Percentiles rank a stretch among this genome's conserved stretches.
Conservation (phyloP, 1,284 basidiomycete genomes). For the Trametes polyzona region DNA sequence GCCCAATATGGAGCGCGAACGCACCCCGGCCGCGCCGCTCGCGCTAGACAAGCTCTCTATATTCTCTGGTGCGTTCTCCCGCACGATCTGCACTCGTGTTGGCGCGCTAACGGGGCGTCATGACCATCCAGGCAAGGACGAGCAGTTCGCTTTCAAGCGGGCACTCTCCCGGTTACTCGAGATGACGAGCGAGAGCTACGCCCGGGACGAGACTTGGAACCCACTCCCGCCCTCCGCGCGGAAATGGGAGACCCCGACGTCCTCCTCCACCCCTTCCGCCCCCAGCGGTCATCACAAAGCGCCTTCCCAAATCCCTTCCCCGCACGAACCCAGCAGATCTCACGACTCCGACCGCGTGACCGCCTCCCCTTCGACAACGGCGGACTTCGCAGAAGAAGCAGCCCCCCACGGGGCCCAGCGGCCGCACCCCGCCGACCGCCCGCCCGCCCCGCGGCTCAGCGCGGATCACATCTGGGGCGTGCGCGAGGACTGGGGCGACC, state of each 20-base stretch:
- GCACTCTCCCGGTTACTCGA: conserved; percentile 69
- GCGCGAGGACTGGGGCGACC: conserved; percentile 50
- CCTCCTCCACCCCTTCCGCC: not conserved
- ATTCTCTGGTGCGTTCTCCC: conserved; percentile 53
- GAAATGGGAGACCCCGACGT: conserved; percentile 42
- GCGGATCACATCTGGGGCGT: conserved; percentile 49
- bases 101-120: not conserved
- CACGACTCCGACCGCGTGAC: not conserved
- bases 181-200: conserved; percentile 62
- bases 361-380: not conserved
- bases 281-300: not conserved
- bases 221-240: conserved; percentile 41
- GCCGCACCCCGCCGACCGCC: conserved; percentile 28
- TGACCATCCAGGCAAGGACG: conserved; percentile 53
- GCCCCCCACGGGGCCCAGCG: conserved; percentile 4
- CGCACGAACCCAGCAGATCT: conserved; percentile 2
- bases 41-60: conserved; percentile 57
- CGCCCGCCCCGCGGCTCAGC: conserved; percentile 43
- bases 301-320: not conserved
- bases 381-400: conserved; percentile 35
- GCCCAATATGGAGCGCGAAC: conserved; percentile 42
- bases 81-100: not conserved
- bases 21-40: conserved; percentile 31
- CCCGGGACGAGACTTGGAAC: conserved; percentile 47
- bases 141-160: conserved; percentile 71